phyloP scores from a whole-genome alignment of 139 green algal genomes.

The Tetradesmus lagerheimii region DNA sequence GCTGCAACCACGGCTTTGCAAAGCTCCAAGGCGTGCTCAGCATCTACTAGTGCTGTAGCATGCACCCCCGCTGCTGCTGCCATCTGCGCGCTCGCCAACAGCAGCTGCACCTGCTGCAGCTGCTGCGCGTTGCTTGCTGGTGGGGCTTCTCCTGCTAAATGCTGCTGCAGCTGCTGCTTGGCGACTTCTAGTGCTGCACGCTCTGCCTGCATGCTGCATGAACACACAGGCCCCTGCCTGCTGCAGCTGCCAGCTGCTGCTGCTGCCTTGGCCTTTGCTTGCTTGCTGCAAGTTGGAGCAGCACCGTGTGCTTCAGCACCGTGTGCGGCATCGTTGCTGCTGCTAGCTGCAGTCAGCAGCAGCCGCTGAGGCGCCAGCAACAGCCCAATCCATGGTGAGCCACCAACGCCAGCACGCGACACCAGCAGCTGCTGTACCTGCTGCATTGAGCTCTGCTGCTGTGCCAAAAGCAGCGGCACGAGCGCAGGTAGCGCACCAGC shows the following conservation, averaged over 20 bases:
- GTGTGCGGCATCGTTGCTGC: not conserved
- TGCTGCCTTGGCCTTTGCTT: not conserved
- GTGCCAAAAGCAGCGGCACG: conserved; percentile 4
- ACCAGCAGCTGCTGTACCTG: not conserved
- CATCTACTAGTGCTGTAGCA: conserved; percentile 24
- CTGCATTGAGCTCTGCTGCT: not conserved
- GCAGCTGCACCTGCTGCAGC: conserved; percentile 36
- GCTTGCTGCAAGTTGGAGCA: not conserved
- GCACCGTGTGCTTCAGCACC: not conserved
- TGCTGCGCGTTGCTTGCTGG: not conserved
- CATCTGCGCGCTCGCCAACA: not conserved
- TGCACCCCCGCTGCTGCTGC: not conserved
- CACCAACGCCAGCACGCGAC: not conserved
- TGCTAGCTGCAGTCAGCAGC: not conserved
- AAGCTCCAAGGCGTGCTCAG: not conserved
- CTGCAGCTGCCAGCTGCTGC: not conserved
- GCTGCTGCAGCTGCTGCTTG: conserved; percentile 37
- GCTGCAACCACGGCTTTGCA: not conserved
- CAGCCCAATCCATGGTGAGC: not conserved
- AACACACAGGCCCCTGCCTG: not conserved
- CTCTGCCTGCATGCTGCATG: not conserved
- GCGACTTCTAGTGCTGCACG: not conserved
- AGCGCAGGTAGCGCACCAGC: not conserved
- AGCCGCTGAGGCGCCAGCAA: conserved; percentile 3
- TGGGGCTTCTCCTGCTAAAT: conserved; percentile 31